phyloP scores from a whole-genome alignment of 2,329 filamentous ascomycete species.

The Plectosphaerella cucumerina region DNA sequence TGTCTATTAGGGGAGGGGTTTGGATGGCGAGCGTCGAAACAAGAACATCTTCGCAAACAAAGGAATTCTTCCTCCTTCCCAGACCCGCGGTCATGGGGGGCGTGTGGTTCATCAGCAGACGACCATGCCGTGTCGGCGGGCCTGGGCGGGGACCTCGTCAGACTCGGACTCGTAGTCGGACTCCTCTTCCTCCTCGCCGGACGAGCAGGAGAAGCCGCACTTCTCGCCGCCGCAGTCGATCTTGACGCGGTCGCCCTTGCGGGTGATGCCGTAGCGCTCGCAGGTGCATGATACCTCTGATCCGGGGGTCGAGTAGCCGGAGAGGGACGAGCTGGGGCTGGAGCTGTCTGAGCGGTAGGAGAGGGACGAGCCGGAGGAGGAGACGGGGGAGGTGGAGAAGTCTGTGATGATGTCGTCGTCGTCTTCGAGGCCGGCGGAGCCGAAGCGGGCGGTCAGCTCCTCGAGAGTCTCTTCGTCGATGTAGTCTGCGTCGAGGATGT shows the following conservation, averaged over 20 bases:
- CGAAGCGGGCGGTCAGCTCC: conserved; percentile 74
- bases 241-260: conserved; percentile 88
- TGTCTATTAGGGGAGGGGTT: no score
- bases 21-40: neutral
- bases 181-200: conserved; percentile 56
- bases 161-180: conserved; percentile 17
- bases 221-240: conserved; percentile 89
- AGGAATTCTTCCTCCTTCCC: no score
- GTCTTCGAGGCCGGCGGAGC: conserved; percentile 53
- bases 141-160: conserved; percentile 32
- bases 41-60: neutral
- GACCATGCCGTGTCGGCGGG: conserved; percentile 62
- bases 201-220: conserved; percentile 80
- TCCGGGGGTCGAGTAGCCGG: conserved; percentile 74
- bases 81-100: no score
- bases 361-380: conserved; percentile 65
- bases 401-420: conserved; percentile 52
- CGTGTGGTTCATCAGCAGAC: conserved; percentile 35
- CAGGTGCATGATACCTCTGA: conserved; percentile 83
- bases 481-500: conserved; percentile 82
- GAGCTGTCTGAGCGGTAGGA: conserved; percentile 72
- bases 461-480: conserved; percentile 68
- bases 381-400: conserved; percentile 56
- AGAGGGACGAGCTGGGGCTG: conserved; percentile 67
- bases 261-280: conserved; percentile 94